phyloP scores from a whole-genome alignment of 2,329 filamentous ascomycete genomes.

The Coniochaeta hoffmannii region DNA sequence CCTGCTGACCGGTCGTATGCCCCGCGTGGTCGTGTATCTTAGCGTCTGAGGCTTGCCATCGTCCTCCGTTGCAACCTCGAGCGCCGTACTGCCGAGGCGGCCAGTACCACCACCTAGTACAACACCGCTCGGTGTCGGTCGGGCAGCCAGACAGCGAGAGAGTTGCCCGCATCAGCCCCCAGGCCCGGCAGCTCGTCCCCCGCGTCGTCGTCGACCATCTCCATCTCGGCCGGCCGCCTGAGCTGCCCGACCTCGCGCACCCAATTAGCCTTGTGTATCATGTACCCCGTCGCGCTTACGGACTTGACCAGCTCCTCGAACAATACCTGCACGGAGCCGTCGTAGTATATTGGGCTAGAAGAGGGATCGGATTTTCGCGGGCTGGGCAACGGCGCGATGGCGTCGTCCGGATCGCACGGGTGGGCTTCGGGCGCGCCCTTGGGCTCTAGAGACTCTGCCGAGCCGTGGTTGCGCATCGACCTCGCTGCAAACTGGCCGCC shows the following conservation, averaged over 20 bases:
- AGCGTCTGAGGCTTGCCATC: slow-evolving; percentile 22
- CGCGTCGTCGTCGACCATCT: slow-evolving; percentile 43
- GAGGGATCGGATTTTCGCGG: too few species aligned
- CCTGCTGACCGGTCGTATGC: slow-evolving; percentile 23
- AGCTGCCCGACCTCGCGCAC: slow-evolving; percentile 65
- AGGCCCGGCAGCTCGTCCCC: too few species aligned
- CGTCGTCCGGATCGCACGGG: slow-evolving; percentile 6
- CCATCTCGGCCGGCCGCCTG: slow-evolving; percentile 50
- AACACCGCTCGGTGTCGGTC: too few species aligned
- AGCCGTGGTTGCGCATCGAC: slow-evolving; percentile 43
- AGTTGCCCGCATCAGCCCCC: too few species aligned
- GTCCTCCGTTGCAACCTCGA: slow-evolving; percentile 5
- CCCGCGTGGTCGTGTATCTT: slow-evolving; percentile 28
- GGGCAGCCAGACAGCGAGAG: too few species aligned
- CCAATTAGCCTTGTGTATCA: slow-evolving; percentile 83
- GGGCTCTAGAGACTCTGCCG: slow-evolving; percentile 45
- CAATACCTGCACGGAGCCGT: slow-evolving; percentile 74
- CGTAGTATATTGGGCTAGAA: too few species aligned
- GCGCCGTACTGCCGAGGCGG: too few species aligned
- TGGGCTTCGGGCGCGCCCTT: slow-evolving; percentile 32
- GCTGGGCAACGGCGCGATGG: slow-evolving; percentile 69
- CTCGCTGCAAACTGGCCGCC: too few species aligned
- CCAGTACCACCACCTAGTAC: too few species aligned
- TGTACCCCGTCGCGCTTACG: slow-evolving; percentile 71
- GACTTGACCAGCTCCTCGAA: slow-evolving; percentile 79